Percentiles rank a stretch among this genome's conserved stretches.
Evolutionary conservation across 805 yeast genomes (phyloP).

Genomic region (Ogataea chonburiensis): DNA sequence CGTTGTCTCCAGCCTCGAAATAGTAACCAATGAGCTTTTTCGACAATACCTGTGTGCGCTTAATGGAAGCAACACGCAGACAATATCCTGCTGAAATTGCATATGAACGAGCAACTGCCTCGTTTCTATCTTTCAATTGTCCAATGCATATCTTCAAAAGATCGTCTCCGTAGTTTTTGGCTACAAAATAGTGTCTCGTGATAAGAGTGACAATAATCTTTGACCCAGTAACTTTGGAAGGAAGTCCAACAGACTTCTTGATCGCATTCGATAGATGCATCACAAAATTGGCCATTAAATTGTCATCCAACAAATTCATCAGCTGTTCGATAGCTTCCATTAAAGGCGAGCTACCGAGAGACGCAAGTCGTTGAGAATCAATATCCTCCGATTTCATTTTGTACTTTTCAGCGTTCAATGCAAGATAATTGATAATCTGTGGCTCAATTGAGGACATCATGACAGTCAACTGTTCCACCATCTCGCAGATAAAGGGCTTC

Average conservation of each 20-base stretch:
- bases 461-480: conserved; percentile 65
- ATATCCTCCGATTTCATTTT: conserved; percentile 68
- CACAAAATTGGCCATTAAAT: conserved; percentile 47
- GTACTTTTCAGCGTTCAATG: conserved; percentile 86
- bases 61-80: conserved; percentile 58
- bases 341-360: conserved; percentile 79
- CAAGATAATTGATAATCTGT: conserved; percentile 79
- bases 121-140: conserved; percentile 70
- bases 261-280: conserved; percentile 53
- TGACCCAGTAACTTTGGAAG: conserved; percentile 86
- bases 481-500: conserved; percentile 63
- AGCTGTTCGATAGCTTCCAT: conserved; percentile 81
- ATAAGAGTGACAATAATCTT: conserved; percentile 66
- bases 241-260: conserved; percentile 77
- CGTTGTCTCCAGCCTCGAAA: conserved; percentile 50
- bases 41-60: conserved; percentile 53
- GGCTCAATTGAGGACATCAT: conserved; percentile 90
- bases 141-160: conserved; percentile 55
- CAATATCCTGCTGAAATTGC: conserved; percentile 80
- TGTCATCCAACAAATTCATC: conserved; percentile 55
- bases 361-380: conserved; percentile 72
- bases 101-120: conserved; percentile 69
- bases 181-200: conserved; percentile 47
- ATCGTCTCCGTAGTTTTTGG: conserved; percentile 56
- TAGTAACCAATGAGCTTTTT: conserved; percentile 50